A percentile compares a stretch with the other conserved stretches of the same genome.
Conservation (phyloP, 345 rosid genomes). For the Linum tenue region DNA sequence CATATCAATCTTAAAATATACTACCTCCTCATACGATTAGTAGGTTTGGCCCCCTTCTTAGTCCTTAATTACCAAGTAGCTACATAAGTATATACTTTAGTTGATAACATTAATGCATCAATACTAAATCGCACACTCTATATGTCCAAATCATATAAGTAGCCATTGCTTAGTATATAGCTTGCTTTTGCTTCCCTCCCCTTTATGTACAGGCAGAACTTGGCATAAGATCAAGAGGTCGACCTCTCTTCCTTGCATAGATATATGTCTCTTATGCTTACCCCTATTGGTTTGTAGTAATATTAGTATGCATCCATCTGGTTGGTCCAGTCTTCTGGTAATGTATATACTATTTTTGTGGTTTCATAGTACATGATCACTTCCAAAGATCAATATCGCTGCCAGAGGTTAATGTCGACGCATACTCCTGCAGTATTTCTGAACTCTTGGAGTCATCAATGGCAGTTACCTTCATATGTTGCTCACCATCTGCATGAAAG, state of each 20-base stretch:
- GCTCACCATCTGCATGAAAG: neutral
- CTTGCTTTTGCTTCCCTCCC: neutral
- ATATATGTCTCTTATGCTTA: slow-evolving; percentile 5
- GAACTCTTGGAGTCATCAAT: neutral
- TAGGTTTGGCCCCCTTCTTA: neutral
- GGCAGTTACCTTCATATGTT: slow-evolving; percentile 13
- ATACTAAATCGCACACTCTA: slow-evolving; percentile 7
- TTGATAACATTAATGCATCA: neutral
- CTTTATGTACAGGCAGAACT: neutral
- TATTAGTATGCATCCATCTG: neutral
- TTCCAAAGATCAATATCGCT: neutral
- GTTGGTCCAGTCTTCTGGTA: slow-evolving; percentile 2
- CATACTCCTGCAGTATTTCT: neutral
- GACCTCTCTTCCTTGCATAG: neutral
- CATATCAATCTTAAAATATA: too few species aligned
- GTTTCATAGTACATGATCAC: neutral
- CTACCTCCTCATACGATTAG: too few species aligned
- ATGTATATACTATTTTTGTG: neutral
- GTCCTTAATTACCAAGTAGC: neutral
- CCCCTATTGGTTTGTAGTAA: neutral
- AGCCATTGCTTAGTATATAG: neutral
- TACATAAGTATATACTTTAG: too few species aligned
- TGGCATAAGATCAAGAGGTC: neutral
- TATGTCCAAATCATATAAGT: slow-evolving; percentile 16
- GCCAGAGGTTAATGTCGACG: neutral